Evolutionary conservation across 1,139 yeast species (phyloP).

Genomic region (Hansenula sp.): DNA sequence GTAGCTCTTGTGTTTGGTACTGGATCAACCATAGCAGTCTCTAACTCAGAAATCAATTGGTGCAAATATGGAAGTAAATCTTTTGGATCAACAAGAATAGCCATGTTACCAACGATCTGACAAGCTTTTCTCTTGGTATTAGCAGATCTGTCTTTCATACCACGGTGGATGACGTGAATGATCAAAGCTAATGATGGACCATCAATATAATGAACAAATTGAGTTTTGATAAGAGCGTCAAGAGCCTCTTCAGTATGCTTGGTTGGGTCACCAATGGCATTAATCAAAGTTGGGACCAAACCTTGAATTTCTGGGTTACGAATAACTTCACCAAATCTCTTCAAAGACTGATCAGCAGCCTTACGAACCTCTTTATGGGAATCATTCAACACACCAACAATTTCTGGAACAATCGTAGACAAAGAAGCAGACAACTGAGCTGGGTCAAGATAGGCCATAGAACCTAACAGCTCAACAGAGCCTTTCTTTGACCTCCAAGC

Average conservation of each 20-base stretch:
- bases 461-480: constrained; percentile 90
- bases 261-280: constrained; percentile 96
- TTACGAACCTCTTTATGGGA: constrained; percentile 95
- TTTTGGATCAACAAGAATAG: constrained; percentile 84
- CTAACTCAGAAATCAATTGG: constrained; percentile 75
- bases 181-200: constrained; percentile 96
- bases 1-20: constrained; percentile 97
- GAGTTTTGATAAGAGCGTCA: constrained; percentile 82
- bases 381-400: constrained; percentile 91
- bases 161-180: constrained; percentile 92
- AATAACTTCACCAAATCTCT: constrained; percentile 93
- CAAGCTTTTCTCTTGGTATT: constrained; percentile 90
- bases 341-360: constrained; percentile 87
- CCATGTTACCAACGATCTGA: constrained; percentile 98
- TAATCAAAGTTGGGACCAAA: constrained; percentile 81
- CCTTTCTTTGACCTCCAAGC: constrained; percentile 98
- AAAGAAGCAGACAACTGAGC: constrained; percentile 86
- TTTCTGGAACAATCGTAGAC: constrained; percentile 89
- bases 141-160: constrained; percentile 92
- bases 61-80: constrained; percentile 84
- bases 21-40: constrained; percentile 96
- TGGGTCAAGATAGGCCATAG: constrained; percentile 97
- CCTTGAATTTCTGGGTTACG: constrained; percentile 95
- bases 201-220: constrained; percentile 95
- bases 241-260: constrained; percentile 83